A percentile compares a stretch with the other conserved stretches of the same genome.
phyloP scores from a whole-genome alignment of 2,329 filamentous ascomycete species.

The Fonsecaea multimorphosa region DNA sequence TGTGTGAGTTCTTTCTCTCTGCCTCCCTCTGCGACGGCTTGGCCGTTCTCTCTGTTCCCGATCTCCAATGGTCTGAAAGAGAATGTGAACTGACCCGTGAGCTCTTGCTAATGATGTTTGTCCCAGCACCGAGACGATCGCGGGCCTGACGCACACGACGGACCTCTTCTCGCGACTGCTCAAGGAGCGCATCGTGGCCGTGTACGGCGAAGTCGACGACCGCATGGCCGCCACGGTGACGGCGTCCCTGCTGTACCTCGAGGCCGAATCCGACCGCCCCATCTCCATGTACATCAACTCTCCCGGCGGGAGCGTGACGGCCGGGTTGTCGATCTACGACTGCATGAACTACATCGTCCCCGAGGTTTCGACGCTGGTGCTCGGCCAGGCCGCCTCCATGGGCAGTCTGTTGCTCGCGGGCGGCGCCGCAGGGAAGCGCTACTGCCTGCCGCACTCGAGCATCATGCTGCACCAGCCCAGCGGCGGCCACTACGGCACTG shows the following conservation, averaged over 20 bases:
- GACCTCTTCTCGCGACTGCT: constrained; percentile 83
- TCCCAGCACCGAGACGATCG: constrained; percentile 33
- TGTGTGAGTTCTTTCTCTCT: constrained; percentile 15
- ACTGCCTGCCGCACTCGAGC: constrained; percentile 84
- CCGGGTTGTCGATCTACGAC: constrained; percentile 90
- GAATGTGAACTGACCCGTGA: not conserved
- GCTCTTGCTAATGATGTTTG: not conserved
- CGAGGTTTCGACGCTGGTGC: constrained; percentile 91
- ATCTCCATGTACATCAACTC: constrained; percentile 99
- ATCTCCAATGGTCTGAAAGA: not conserved
- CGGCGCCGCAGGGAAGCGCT: constrained; percentile 82
- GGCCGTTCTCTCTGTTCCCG: not conserved
- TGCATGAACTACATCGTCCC: constrained; percentile 97
- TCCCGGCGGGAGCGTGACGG: constrained; percentile 89
- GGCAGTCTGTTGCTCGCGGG: constrained; percentile 86
- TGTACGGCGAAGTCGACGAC: constrained; percentile 64
- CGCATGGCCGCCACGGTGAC: constrained; percentile 91
- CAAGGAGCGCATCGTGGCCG: constrained; percentile 60
- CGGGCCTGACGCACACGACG: constrained; percentile 56
- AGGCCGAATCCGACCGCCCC: constrained; percentile 85
- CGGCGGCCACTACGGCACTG: constrained; percentile 72
- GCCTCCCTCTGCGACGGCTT: too few relatives aligned
- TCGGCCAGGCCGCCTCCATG: constrained; percentile 95
- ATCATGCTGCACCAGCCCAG: constrained; percentile 98
- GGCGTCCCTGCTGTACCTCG: constrained; percentile 94